Conservation (phyloP, 768 basidiomycete species). For the Mycena venus region DNA sequence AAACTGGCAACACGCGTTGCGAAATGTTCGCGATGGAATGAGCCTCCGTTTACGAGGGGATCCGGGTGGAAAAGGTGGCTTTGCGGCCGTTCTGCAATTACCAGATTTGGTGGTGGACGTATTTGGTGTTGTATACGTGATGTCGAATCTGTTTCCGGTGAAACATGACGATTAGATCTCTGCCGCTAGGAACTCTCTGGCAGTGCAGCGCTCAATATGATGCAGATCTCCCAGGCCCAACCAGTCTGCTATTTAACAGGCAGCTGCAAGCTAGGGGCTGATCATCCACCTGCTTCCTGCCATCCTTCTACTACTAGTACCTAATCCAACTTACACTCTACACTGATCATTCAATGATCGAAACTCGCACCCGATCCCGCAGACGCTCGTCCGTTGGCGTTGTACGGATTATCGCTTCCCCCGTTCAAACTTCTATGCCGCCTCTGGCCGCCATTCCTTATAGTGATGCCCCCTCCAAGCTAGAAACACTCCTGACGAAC, state of each 20-base stretch:
- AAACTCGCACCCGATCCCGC: conserved; percentile 30
- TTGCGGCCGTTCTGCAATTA: neutral
- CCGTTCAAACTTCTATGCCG: conserved; percentile 33
- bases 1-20: too few relatives aligned
- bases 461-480: conserved; percentile 29
- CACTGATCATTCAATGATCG: conserved; percentile 29
- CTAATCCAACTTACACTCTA: neutral
- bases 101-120: neutral
- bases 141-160: neutral
- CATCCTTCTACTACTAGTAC: conserved; percentile 11
- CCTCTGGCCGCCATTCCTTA: conserved; percentile 29
- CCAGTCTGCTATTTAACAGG: conserved; percentile 19
- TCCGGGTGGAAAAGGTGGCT: too few relatives aligned
- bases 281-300: conserved; percentile 2
- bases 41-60: too few relatives aligned
- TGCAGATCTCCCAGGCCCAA: neutral
- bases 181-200: neutral
- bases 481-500: conserved; percentile 59
- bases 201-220: conserved; percentile 14
- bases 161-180: conserved; percentile 14
- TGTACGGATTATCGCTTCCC: conserved; percentile 28
- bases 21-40: too few relatives aligned
- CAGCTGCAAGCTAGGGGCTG: conserved; percentile 8
- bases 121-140: neutral
- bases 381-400: conserved; percentile 27